Percentiles rank a stretch among this genome's conserved stretches.
Evolutionary conservation across 192 early-diverging fungal species (phyloP).

Genomic region (Linnemannia schmuckeri): DNA sequence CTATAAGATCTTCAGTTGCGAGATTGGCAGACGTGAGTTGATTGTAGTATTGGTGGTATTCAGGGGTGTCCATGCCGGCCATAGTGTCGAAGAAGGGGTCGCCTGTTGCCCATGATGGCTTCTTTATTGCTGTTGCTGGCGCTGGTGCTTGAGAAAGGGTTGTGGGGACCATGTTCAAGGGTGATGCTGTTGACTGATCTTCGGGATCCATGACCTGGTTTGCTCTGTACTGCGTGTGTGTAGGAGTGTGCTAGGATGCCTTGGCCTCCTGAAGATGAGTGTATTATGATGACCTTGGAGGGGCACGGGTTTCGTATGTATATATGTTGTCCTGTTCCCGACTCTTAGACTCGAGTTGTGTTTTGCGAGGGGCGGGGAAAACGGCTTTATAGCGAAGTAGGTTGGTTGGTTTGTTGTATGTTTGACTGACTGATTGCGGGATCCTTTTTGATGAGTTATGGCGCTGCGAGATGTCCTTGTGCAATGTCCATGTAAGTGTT

Average conservation of each 20-base stretch:
- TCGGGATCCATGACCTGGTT: background rate
- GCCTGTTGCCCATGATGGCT: conserved; percentile 47
- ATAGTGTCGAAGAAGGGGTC: conserved; percentile 56
- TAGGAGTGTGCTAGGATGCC: background rate
- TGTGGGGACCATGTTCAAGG: background rate
- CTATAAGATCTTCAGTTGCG: background rate
- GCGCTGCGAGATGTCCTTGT: background rate
- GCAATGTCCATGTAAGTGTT: background rate
- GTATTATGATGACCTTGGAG: background rate
- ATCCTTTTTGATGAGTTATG: background rate
- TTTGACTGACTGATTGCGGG: background rate
- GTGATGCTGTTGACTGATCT: background rate
- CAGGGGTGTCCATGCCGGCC: conserved; percentile 48
- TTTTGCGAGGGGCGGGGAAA: too few relatives aligned
- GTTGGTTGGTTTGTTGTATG: background rate
- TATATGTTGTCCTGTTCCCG: too few relatives aligned
- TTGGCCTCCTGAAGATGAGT: background rate
- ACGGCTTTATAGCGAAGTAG: too few relatives aligned
- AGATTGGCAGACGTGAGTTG: background rate
- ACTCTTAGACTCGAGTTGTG: too few relatives aligned
- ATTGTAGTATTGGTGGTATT: conserved; percentile 26
- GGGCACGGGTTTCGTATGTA: too few relatives aligned
- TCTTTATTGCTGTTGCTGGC: background rate
- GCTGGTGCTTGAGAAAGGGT: too few relatives aligned
- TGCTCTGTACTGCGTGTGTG: background rate